These are phyloP conservation scores for Leccinellum luteum DNA, from an alignment of 768 basidiomycete species.

Conservation along the genomic window DNA sequence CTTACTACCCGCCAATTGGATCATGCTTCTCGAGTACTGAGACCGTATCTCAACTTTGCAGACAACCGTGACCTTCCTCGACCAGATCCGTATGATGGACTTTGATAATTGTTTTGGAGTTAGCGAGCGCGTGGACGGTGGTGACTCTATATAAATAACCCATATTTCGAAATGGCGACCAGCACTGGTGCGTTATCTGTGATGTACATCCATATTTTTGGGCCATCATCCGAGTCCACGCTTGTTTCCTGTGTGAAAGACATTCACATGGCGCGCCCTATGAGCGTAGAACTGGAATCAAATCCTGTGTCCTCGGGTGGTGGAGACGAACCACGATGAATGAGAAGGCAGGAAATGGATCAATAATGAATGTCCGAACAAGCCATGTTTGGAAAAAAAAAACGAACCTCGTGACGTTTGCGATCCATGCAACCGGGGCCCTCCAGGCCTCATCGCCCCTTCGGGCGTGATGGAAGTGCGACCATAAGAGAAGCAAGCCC, in stretches of 20 bases:
- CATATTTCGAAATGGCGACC: not conserved
- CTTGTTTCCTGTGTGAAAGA: not conserved
- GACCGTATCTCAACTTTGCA: conserved; percentile 15
- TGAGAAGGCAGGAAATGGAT: not conserved
- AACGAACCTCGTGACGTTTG: not conserved
- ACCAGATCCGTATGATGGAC: conserved; percentile 31
- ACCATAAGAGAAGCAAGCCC: not conserved
- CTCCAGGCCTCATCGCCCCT: not conserved
- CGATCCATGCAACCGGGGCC: not conserved
- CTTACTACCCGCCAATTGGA: conserved; percentile 15
- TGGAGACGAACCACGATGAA: not conserved
- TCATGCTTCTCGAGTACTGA: conserved; percentile 15
- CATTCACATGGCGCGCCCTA: not conserved
- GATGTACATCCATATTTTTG: conserved; percentile 5
- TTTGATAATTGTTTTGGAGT: conserved; percentile 11
- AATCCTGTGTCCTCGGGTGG: conserved; percentile 2
- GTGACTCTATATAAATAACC: not conserved
- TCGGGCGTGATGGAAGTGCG: not conserved
- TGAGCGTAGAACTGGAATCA: not conserved
- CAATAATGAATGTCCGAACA: not conserved
- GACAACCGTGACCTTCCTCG: conserved; percentile 30
- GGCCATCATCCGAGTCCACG: not conserved
- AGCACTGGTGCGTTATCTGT: not conserved
- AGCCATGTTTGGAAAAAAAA: not conserved
- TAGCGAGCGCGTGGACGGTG: not conserved